These are phyloP conservation scores for Hymenoscyphus linearis DNA, from an alignment of 2,329 filamentous ascomycete species.

Conservation along the genomic window DNA sequence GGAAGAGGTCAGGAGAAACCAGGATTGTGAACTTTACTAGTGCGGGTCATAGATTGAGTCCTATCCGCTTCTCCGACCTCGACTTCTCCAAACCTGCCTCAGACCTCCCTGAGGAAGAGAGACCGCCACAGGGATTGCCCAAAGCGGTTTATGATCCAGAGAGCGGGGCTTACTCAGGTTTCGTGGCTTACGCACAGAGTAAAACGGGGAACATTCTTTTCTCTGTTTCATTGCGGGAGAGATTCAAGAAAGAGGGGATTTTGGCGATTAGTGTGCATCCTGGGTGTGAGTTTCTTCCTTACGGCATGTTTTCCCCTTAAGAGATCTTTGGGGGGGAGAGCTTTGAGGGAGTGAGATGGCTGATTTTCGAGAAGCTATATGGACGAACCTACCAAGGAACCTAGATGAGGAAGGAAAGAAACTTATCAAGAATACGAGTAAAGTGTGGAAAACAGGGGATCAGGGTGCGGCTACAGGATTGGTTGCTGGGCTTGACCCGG, in stretches of 20 bases:
- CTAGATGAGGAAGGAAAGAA: constrained; percentile 12
- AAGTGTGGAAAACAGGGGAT: constrained; percentile 15
- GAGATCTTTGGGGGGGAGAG: no score
- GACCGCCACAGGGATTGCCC: constrained; percentile 9
- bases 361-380: constrained; percentile 7
- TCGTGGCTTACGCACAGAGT: constrained; percentile 38
- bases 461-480: constrained; percentile 19
- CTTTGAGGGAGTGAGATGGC: background rate
- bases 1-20: constrained; percentile 1
- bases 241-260: constrained; percentile 14
- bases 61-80: constrained; percentile 34
- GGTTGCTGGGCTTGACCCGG: constrained; percentile 20
- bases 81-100: constrained; percentile 28
- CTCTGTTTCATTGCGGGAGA: constrained; percentile 7
- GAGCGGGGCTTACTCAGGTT: constrained; percentile 16
- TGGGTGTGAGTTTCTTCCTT: constrained; percentile 11
- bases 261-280: constrained; percentile 14
- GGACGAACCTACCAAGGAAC: constrained; percentile 17
- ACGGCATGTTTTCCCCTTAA: no score
- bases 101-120: constrained; percentile 14
- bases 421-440: constrained; percentile 10
- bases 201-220: constrained; percentile 40
- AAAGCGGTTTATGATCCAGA: background rate
- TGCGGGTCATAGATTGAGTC: constrained; percentile 34
- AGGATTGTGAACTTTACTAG: constrained; percentile 36